Evolutionary conservation across 345 rosid genomes (phyloP).

Genomic region (Hevea brasiliensis): DNA sequence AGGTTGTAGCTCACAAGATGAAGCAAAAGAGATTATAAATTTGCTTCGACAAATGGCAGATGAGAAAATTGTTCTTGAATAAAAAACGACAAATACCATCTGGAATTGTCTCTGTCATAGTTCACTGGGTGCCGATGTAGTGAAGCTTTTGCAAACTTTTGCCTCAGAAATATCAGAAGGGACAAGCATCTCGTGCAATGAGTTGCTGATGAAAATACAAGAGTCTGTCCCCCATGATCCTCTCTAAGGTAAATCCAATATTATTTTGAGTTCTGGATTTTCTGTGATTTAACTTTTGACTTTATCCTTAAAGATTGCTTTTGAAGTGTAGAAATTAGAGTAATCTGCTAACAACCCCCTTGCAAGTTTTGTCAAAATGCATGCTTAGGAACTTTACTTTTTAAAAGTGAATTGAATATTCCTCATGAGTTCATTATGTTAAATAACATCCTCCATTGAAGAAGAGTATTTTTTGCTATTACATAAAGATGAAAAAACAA

Average conservation of each 20-base stretch:
- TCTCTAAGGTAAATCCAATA: neutral
- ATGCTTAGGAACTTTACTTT: too few relatives aligned
- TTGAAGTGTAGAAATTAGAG: too few relatives aligned
- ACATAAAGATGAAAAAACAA: too few relatives aligned
- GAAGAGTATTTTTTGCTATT: too few relatives aligned
- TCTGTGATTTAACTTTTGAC: too few relatives aligned
- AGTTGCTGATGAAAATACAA: constrained; percentile 30
- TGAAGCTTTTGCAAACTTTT: constrained; percentile 44
- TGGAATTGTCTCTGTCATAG: constrained; percentile 50
- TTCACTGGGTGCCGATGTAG: constrained; percentile 32
- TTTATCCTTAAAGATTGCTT: neutral
- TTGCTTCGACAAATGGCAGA: constrained; percentile 54
- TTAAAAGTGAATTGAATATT: too few relatives aligned
- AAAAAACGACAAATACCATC: constrained; percentile 45
- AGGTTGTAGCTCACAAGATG: constrained; percentile 44
- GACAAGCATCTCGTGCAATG: constrained; percentile 29
- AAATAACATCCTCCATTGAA: too few relatives aligned
- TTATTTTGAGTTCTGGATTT: neutral
- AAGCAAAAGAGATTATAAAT: constrained; percentile 45
- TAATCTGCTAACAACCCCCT: too few relatives aligned
- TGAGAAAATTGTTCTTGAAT: constrained; percentile 47
- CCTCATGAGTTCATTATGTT: too few relatives aligned
- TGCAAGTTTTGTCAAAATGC: too few relatives aligned
- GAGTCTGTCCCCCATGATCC: constrained; percentile 8
- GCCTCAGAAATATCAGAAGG: constrained; percentile 27